Evolutionary conservation across 805 yeast genomes (phyloP), one percentile per base, ranked within the genome.

Genomic region (Candida ascalaphidarum): DNA sequence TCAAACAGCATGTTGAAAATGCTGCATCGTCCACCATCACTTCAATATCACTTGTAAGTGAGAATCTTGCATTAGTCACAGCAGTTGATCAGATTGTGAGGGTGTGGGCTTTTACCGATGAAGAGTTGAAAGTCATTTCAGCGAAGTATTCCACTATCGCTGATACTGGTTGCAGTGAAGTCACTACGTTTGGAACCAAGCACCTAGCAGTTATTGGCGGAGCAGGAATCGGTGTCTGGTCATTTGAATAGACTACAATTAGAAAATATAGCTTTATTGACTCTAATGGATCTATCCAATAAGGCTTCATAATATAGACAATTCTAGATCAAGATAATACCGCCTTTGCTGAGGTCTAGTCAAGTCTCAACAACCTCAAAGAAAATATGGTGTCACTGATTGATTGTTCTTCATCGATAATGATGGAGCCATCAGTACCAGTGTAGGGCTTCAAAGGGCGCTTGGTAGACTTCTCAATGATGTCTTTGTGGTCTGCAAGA

Each of bases 261-360:
- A 4, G 13, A 9, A 11, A 14, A 28, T 9, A 4, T 28, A 18
- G 5, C 6, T 5, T 23, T 23, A 7, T 9, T 22, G 7, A 15
- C n/a, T 22, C 5, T 3, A 11, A 22, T 9, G 17, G 14, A 16
- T 16, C 15, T 27, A 21, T 15, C 9, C 9, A 22, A 7, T 11
- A 18, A 22, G 4, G 5, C 5, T 11, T 7, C 9, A 11, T 5
- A 19, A 7, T 11, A 13, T 9, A 12, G 21, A 15, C 7, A 23
- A 11, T 12, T 7, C 17, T 17, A 11, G 11, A 15, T 9, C 14
- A 23, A 12, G 27, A 28, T 52, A 78, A 43, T 84, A 84, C 56
- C 84, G 95, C 56, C 95, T 83, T 58, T 88, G 96, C 59, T 88
- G 88, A 58, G 88, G 97, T n/a, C n/a, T n/a, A n/a, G n/a, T n/a